Evolutionary conservation across 2,329 filamentous ascomycete genomes (phyloP), one percentile per base, ranked within the genome.

Genomic region (Ophiostoma ips): DNA sequence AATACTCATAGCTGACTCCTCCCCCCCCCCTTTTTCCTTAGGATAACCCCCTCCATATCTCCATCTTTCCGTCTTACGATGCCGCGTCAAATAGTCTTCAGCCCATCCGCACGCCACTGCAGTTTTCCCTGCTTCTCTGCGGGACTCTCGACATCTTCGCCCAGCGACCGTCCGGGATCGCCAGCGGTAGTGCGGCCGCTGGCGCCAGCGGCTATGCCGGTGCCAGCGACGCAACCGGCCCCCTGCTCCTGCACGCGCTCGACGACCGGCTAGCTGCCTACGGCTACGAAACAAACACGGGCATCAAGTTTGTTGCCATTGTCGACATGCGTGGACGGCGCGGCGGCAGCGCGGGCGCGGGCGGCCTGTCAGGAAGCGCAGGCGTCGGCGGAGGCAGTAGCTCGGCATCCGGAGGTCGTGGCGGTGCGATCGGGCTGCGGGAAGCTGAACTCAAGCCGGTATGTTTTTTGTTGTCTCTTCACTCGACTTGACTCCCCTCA

Each of bases 41-140:
- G 89, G 94, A 96, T 70, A 95, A 95, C 63, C 92, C 90, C 52
- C 83, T 96, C 57, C 90, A 96, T 69, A 85, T 95, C 59, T 81
- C 87, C 53, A 79, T 94, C 63, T 95, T 95, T 67, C 84, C 87
- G 48, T 84, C 82, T 44, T 77, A 85, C 71, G 72, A 76, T 61
- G 68, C 74, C 45, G 57, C 72, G 48, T 73, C 71, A 57, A 69
- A 72, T 65, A 69, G 67, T 50, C 69, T 71, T 58, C 61, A 66
- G 8, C 76, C 77, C 34, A 69, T 84, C 56, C 81, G 83, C 59
- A 83, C 82, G 16, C 74, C 79, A n/a, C 77, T 96, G 11, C 87
- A 95, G 63, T 95, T 92, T 71, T 87, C 85, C 34, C 88, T 96
- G 59, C 77, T 95, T 46, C 79, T 96, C 55, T 92, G 88, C 57